phyloP scores from a whole-genome alignment of 108 stramenopile genomes.

The Aurantiochytrium sp. region DNA sequence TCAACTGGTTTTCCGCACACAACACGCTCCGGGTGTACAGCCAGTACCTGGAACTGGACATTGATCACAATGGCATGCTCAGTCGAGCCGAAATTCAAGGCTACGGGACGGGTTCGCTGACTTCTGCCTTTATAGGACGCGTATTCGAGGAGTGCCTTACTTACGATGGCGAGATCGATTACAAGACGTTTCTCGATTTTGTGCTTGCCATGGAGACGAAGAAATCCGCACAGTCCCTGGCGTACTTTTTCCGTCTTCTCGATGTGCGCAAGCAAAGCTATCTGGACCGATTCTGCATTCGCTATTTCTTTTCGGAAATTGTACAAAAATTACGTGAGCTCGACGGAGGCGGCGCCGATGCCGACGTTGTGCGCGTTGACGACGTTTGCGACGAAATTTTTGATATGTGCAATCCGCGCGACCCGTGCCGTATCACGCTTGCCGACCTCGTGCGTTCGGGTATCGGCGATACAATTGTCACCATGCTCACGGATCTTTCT shows the following conservation, averaged over 20 bases:
- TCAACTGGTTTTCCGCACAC: slow-evolving; percentile 45
- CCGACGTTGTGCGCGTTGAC: background rate
- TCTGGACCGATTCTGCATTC: slow-evolving; percentile 27
- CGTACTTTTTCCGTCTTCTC: slow-evolving; percentile 41
- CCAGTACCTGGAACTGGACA: slow-evolving; percentile 47
- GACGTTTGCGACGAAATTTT: slow-evolving; percentile 45
- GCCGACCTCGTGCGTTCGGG: slow-evolving; percentile 31
- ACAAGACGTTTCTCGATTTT: slow-evolving; percentile 53
- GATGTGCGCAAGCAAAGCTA: slow-evolving; percentile 22
- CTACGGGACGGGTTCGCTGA: slow-evolving; percentile 20
- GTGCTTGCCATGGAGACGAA: slow-evolving; percentile 45
- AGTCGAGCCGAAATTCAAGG: slow-evolving; percentile 34
- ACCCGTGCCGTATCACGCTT: slow-evolving; percentile 26
- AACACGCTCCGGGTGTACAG: slow-evolving; percentile 39
- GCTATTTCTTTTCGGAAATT: slow-evolving; percentile 41
- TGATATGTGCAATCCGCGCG: slow-evolving; percentile 44
- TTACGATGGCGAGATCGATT: slow-evolving; percentile 43
- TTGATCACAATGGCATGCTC: slow-evolving; percentile 47
- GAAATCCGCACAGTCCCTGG: slow-evolving; percentile 16
- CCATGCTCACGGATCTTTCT: slow-evolving; percentile 43
- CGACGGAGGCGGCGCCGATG: background rate
- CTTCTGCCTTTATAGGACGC: slow-evolving; percentile 34
- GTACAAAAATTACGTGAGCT: slow-evolving; percentile 18
- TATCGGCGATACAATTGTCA: slow-evolving; percentile 37
- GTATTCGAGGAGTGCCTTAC: slow-evolving; percentile 45